A percentile compares a stretch with the other conserved stretches of the same genome.
Evolutionary conservation across 169 alveolate genomes (phyloP).

Genomic region (Condylostoma magnum): DNA sequence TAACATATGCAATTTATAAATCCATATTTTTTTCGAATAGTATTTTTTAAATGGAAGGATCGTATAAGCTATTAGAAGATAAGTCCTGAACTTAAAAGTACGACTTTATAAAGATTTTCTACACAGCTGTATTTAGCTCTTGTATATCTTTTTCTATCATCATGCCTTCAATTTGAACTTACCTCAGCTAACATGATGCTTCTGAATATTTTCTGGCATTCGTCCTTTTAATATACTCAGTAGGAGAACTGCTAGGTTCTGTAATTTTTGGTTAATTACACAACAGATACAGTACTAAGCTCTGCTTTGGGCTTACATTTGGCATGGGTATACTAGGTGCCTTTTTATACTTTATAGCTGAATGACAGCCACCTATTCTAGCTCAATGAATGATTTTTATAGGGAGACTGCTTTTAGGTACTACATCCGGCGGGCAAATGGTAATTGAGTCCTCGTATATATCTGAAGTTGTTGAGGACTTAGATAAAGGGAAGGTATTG

Average conservation of each 20-base stretch:
- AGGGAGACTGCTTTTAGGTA: constrained; percentile 39
- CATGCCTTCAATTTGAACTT: neutral
- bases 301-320: neutral
- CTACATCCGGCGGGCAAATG: constrained; percentile 37
- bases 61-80: neutral
- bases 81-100: neutral
- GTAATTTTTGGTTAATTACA: neutral
- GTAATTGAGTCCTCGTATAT: constrained; percentile 33
- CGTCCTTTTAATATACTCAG: neutral
- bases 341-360: neutral
- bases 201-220: neutral
- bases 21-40: too few species aligned
- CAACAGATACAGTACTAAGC: neutral
- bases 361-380: neutral
- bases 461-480: constrained; percentile 19
- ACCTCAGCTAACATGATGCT: neutral
- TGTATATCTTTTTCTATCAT: neutral
- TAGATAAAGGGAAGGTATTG: constrained; percentile 4
- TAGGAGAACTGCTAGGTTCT: neutral
- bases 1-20: too few species aligned
- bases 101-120: neutral
- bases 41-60: too few species aligned
- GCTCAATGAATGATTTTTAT: constrained; percentile 27
- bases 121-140: neutral
- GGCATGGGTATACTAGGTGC: neutral